A percentile compares a stretch with the other conserved stretches of the same genome.
phyloP scores from a whole-genome alignment of 208 protist genomes.

The Leishmania guyanensis region DNA sequence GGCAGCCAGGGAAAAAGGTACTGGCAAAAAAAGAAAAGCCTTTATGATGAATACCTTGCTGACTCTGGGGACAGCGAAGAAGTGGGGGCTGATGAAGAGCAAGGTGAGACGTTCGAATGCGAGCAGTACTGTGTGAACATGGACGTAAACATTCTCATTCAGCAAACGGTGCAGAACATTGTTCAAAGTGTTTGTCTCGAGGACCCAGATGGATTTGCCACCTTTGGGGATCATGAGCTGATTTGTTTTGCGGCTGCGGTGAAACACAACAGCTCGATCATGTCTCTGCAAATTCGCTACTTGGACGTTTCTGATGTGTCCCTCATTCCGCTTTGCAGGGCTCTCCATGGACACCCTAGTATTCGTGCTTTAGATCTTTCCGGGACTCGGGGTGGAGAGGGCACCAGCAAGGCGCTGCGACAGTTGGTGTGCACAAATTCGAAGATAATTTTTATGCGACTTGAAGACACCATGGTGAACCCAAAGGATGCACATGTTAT shows the following conservation, averaged over 20 bases:
- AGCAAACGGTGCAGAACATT: slow-evolving; percentile 78
- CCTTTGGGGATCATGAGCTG: slow-evolving; percentile 74
- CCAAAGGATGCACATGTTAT: slow-evolving; percentile 55
- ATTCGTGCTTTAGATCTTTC: slow-evolving; percentile 76
- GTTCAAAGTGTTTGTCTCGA: slow-evolving; percentile 79
- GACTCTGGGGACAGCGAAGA: slow-evolving; percentile 69
- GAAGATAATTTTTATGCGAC: slow-evolving; percentile 71
- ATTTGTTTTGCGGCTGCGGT: slow-evolving; percentile 79
- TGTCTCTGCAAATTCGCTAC: slow-evolving; percentile 82
- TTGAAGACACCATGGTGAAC: slow-evolving; percentile 67
- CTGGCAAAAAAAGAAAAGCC: slow-evolving; percentile 29
- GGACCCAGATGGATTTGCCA: slow-evolving; percentile 49
- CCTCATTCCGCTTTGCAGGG: slow-evolving; percentile 71
- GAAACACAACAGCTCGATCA: slow-evolving; percentile 80
- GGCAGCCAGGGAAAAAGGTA: slow-evolving; percentile 13
- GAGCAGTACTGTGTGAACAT: slow-evolving; percentile 69
- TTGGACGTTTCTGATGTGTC: slow-evolving; percentile 79
- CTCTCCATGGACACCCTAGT: slow-evolving; percentile 54
- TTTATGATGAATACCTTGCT: slow-evolving; percentile 77
- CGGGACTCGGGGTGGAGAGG: slow-evolving; percentile 63
- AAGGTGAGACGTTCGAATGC: slow-evolving; percentile 39
- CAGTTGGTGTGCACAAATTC: slow-evolving; percentile 76
- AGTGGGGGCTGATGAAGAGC: slow-evolving; percentile 23
- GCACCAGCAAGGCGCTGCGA: slow-evolving; percentile 63
- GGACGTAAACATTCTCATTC: slow-evolving; percentile 84